Conservation (phyloP, 2,329 filamentous ascomycete genomes). For the Arthroderma uncinatum region DNA sequence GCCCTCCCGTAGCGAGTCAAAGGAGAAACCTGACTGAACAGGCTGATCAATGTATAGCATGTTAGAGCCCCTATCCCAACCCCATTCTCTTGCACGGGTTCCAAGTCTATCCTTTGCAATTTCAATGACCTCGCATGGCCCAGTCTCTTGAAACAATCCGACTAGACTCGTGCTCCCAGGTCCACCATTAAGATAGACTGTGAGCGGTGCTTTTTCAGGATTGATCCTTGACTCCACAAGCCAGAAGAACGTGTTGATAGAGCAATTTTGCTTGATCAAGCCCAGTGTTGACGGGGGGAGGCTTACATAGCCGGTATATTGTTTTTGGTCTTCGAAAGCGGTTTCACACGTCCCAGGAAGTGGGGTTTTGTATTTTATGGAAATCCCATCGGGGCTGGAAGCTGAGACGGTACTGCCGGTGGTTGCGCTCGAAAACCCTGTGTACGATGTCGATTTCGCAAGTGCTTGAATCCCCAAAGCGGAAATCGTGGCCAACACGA, state of each 20-base stretch:
- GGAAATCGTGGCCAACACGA: not conserved
- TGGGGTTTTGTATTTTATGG: not conserved
- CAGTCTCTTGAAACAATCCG: conserved; percentile 42
- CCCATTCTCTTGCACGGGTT: conserved; percentile 46
- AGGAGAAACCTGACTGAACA: conserved; percentile 41
- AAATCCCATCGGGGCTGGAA: not conserved
- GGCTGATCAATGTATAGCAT: conserved; percentile 62
- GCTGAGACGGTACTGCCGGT: not conserved
- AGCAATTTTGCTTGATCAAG: conserved; percentile 41
- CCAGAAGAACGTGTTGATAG: conserved; percentile 56
- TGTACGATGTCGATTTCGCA: not conserved
- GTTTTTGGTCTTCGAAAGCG: conserved; percentile 41
- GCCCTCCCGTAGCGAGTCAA: conserved; percentile 21
- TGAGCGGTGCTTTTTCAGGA: conserved; percentile 44
- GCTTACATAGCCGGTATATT: conserved; percentile 51
- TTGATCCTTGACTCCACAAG: conserved; percentile 49
- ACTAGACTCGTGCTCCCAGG: conserved; percentile 50
- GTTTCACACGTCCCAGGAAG: conserved; percentile 44
- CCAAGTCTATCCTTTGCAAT: conserved; percentile 40
- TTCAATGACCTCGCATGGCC: conserved; percentile 39
- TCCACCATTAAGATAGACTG: conserved; percentile 53
- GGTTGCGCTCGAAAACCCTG: not conserved
- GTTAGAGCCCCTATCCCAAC: conserved; percentile 51
- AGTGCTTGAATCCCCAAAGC: not conserved
- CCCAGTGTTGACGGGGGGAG: conserved; percentile 36